phyloP scores from a whole-genome alignment of 805 yeast genomes.

The Ogataea nitratoaversa region DNA sequence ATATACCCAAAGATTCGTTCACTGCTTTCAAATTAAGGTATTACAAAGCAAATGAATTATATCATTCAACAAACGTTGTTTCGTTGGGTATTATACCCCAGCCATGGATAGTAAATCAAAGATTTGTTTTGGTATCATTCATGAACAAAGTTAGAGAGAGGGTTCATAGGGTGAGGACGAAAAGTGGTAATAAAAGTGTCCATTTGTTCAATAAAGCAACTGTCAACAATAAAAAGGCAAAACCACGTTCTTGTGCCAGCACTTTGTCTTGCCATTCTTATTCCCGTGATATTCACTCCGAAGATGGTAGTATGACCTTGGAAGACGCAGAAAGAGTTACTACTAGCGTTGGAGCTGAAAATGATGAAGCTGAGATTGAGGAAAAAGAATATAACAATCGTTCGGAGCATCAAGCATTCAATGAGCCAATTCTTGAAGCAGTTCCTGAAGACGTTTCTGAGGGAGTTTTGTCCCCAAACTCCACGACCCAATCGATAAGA shows the following conservation, averaged over 20 bases:
- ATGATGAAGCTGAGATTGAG: conserved; percentile 1
- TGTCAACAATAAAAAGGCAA: too few relatives aligned
- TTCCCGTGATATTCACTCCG: too few relatives aligned
- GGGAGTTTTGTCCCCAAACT: too few relatives aligned
- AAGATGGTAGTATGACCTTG: too few relatives aligned
- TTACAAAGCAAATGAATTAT: conserved; percentile 44
- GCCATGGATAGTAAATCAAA: conserved; percentile 44
- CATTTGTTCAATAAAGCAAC: not conserved
- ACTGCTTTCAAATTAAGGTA: conserved; percentile 58
- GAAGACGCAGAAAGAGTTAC: too few relatives aligned
- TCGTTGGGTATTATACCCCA: conserved; percentile 58
- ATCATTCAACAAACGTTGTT: conserved; percentile 42
- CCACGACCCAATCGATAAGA: too few relatives aligned
- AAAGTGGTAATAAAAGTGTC: not conserved
- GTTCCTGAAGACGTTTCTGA: too few relatives aligned
- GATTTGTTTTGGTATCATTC: conserved; percentile 10
- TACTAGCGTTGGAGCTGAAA: too few relatives aligned
- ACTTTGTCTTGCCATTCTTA: not conserved
- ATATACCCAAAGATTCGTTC: conserved; percentile 50
- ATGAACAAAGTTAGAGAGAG: conserved; percentile 4
- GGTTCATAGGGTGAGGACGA: not conserved
- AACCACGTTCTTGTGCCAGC: not conserved
- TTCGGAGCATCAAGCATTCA: not conserved
- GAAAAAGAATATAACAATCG: too few relatives aligned
- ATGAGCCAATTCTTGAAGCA: too few relatives aligned